Base-by-base conservation (phyloP, 108 stramenopile genomes). In the Aurantiochytrium sp. region DNA sequence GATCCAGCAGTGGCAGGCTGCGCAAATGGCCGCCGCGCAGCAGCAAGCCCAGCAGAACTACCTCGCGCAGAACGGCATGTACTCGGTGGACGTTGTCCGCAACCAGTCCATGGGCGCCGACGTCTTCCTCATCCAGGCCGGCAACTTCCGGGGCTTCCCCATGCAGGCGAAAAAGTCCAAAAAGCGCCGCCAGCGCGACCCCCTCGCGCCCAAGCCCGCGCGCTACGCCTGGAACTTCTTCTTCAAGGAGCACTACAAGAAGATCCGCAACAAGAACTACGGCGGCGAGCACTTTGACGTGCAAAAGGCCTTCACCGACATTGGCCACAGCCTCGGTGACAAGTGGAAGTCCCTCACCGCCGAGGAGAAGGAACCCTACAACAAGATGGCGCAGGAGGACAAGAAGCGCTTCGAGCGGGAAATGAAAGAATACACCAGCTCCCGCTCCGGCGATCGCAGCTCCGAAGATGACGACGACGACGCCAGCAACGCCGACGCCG, bases 201-300 rank as follows among this genome's bases (percentile, higher is more conserved):
- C 73, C 27, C 73, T 81, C 4, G 73, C 73, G 10, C 73, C 73
- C 39, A 81, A 81, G 73, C 73, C 73, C 30, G 73, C 73, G 42
- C 73, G 73, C n/a, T 81, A 81, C 45, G 73, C 73, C n/a, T 81
- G 73, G 73, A 81, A 81, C 45, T 81, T 81, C 73, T 81, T 81
- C 45, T 81, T 81, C 2, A 81, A 81, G 30, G 73, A 81, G 73
- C 73, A 81, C 45, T 81, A 81, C 73, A 81, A 81, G 32, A 41
- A 81, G 45, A 81, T 81, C 42, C 73, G 73, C 73, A 81, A 81
- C 45, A 81, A 48, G 39, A 48, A 81, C 4, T 48, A 81, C 32
- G 39, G 42, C 45, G 45, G 73, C n/a, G 73, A 81, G 45, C 73
- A 81, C 30, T 81, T 81, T 48, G 73, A 81, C 73, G 73, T 81